Evolutionary conservation across 192 early-diverging fungal genomes (phyloP), one percentile per base, ranked within the genome.

Genomic region (Linnemannia schmuckeri): DNA sequence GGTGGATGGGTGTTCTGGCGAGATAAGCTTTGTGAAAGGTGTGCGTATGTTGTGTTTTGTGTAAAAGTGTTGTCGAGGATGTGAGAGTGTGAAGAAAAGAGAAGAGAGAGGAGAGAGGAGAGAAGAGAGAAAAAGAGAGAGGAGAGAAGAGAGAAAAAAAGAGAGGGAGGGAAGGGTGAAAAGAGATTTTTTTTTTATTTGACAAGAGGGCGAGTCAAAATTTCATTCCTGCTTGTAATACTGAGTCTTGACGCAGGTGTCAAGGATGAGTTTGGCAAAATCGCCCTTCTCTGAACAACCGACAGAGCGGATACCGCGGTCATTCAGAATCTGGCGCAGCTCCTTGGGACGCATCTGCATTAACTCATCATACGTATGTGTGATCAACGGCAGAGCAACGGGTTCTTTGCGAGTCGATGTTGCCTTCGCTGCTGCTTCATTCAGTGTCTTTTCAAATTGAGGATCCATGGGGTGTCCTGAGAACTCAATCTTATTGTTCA

Each of bases 381-480:
- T 90, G 77, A 93, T 88, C 80, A 89, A 69, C 2, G 91, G 89
- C 73, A 91, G 72, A 2, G 91, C 81, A 17, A 72, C 82, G 2
- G 81, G 89, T 22, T 79, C 78, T 70, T 88, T 75, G 24, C 57
- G 70, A 35, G 89, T 88, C 18, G 81, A 82, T 0, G 85, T 70
- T 18, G 85, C 85, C 41, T 83, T 81, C 66, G 77, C 77, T 38
- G 84, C 82, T 24, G 81, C 79, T 4, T 78, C 77, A 18, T 88
- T 77, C 37, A 84, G 55, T 13, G 76, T 75, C 30, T 72, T 77
- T 13, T 40, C 81, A 70, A 92, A 92, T 20, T 87, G 55, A 7
- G 91, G 88, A 33, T 89, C 89, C 87, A 89, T 90, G 5, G 92
- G 91, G 66, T 93, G 92, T 9, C 89, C 90, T 42, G 82, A 79